Base-by-base conservation (phyloP, 2,329 filamentous ascomycete species). In the Paecilomyces formosus region DNA sequence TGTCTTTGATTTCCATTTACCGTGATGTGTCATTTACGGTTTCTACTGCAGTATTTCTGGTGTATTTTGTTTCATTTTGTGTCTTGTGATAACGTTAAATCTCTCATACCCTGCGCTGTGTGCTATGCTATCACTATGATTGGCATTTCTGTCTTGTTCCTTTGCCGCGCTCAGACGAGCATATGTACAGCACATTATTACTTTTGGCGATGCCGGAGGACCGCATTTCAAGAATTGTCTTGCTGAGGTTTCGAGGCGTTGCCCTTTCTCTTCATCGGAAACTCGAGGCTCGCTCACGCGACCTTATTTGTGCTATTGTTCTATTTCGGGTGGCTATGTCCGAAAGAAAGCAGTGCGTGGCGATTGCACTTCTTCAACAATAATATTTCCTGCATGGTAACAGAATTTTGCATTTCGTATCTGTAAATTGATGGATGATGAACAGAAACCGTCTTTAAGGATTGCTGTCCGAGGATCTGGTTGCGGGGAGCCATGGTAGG, bases 1-100 rank as follows among this genome's bases (percentile, higher is more conserved):
- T 72, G 69, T 70, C 70, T 61, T 60, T 59, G 63, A 64, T 66
- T 64, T 59, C 61, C 64, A 62, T 58, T 61, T 45, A 6, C n/a
- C 39, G 18, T n/a, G 39, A 9, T 45, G 18, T 22, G 3, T 13
- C 21, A 24, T 52, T 13, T 52, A 52, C 50, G 50, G 21, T 24
- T 52, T 52, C 50, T 21, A 52, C 24, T 52, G 24, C 8, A 52
- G 18, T 18, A 39, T 18, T 45, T 4, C 8, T 45, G 15, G 3
- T 45, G 39, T 45, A 45, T 24, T 26, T 52, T 7, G 1, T 28
- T 24, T 26, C 11, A 4, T 8, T 52, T 24, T 13, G 11, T 28
- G 26, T 53, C 52, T 58, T 55, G 22, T 55, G 24, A 59, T 52
- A 24, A 24, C 9, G 26, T 52, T 52, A 22, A 52, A 26, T 15